Percentiles rank a stretch among this genome's conserved stretches.
phyloP scores from a whole-genome alignment of 176 grass and related monocot genomes.

The Ensete glaucum region DNA sequence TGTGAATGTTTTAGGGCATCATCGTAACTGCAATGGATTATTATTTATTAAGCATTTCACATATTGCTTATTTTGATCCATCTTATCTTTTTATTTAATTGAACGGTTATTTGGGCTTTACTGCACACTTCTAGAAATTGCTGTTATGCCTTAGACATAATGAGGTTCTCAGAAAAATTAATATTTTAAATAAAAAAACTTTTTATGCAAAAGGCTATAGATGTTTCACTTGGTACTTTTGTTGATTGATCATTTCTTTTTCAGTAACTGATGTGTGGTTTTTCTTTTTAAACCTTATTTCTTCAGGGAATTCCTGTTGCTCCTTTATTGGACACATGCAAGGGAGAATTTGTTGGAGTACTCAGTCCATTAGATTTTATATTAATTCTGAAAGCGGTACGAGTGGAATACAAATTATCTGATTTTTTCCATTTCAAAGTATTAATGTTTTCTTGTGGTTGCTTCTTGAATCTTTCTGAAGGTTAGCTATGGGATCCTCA shows the following conservation, averaged over 20 bases:
- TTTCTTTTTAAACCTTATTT: not conserved
- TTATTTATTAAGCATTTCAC: not conserved
- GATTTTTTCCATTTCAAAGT: not conserved
- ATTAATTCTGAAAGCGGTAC: conserved; percentile 19
- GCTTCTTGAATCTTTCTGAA: not conserved
- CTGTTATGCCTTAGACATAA: not conserved
- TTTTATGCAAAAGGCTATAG: not conserved
- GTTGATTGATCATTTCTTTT: not conserved
- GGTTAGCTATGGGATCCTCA: not conserved
- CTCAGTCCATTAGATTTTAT: conserved; percentile 15
- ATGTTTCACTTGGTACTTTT: not conserved
- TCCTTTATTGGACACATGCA: conserved; percentile 9
- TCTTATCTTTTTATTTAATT: not conserved
- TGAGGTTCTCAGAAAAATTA: not conserved
- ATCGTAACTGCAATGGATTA: not conserved
- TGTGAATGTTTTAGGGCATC: not conserved
- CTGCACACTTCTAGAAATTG: not conserved
- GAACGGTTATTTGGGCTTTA: not conserved
- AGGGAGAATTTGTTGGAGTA: conserved; percentile 16
- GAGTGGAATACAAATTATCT: not conserved
- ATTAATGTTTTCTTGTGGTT: not conserved
- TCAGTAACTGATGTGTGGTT: not conserved
- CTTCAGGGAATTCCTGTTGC: conserved; percentile 16
- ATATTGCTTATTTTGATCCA: not conserved
- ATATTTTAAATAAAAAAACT: not conserved